Percentiles rank a stretch among this genome's conserved stretches.
These are phyloP conservation scores for Zygnema circumcarinatum DNA, from an alignment of 139 green algal genomes.

Conservation along the genomic window DNA sequence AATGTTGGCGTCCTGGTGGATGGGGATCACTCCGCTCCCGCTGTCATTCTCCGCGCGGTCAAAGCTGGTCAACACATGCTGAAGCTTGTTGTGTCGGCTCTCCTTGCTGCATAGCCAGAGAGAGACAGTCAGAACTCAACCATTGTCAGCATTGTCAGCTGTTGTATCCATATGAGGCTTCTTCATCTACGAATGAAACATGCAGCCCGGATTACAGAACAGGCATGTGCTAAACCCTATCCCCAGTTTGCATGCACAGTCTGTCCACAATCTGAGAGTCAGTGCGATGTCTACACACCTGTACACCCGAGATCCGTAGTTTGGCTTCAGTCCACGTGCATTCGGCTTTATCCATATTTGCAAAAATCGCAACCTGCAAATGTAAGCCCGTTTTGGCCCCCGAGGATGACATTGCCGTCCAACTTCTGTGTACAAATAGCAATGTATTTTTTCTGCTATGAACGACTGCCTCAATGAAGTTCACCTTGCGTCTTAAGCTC, in stretches of 20 bases:
- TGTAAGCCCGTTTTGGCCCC: no score
- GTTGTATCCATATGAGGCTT: no score
- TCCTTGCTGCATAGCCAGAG: constrained; percentile 34
- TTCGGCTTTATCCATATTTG: constrained; percentile 61
- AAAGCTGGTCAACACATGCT: constrained; percentile 56
- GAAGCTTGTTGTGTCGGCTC: constrained; percentile 54
- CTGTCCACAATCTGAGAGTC: no score
- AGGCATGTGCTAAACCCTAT: no score
- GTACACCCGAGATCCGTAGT: constrained; percentile 57
- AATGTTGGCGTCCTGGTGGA: constrained; percentile 62
- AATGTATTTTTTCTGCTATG: no score
- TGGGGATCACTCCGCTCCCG: constrained; percentile 46
- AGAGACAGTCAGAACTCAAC: not conserved
- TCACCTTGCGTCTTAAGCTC: no score
- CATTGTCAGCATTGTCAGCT: not conserved
- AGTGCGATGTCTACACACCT: constrained; percentile 9
- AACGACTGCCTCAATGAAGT: no score
- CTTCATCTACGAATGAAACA: no score
- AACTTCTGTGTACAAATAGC: no score
- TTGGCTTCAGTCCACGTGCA: constrained; percentile 33
- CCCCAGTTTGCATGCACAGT: no score
- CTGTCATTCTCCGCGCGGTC: constrained; percentile 17
- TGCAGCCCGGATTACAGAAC: no score
- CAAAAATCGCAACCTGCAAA: constrained; percentile 55
- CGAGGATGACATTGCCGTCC: no score